Evolutionary conservation across 2,329 filamentous ascomycete genomes (phyloP).

Genomic region (Cercospora sp.): DNA sequence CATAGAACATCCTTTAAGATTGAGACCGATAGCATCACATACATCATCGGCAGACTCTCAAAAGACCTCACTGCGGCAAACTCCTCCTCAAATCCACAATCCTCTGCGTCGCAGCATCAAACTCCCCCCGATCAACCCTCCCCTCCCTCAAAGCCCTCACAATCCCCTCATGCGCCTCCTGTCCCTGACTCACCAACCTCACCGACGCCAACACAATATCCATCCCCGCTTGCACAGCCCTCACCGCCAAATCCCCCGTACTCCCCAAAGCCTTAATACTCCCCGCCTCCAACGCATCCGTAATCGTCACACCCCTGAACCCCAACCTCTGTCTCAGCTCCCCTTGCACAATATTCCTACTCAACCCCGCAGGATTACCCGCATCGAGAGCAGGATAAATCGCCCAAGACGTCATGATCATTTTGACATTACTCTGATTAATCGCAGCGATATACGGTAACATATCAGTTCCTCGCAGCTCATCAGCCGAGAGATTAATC

Average conservation of each 20-base stretch:
- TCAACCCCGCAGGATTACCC: slow-evolving; percentile 18
- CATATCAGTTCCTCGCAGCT: slow-evolving; percentile 19
- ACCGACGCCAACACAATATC: slow-evolving; percentile 23
- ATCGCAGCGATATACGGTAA: slow-evolving; percentile 22
- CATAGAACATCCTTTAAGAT: too few species aligned
- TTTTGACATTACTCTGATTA: slow-evolving; percentile 8
- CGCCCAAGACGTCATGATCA: slow-evolving; percentile 27
- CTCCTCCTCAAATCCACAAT: slow-evolving; percentile 19
- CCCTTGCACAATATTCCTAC: slow-evolving; percentile 16
- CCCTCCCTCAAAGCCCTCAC: slow-evolving; percentile 17
- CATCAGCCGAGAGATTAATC: slow-evolving; percentile 14
- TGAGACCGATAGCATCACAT: neutral
- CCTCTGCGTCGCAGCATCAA: slow-evolving; percentile 19
- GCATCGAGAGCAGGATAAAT: slow-evolving; percentile 23
- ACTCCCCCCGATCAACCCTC: slow-evolving; percentile 17
- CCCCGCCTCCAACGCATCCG: slow-evolving; percentile 26
- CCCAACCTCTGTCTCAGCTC: slow-evolving; percentile 20
- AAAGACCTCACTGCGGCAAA: neutral
- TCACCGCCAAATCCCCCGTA: slow-evolving; percentile 17
- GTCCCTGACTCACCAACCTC: slow-evolving; percentile 18
- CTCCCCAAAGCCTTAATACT: slow-evolving; percentile 20
- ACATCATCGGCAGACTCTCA: neutral
- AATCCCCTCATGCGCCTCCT: slow-evolving; percentile 15
- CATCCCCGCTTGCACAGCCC: slow-evolving; percentile 22
- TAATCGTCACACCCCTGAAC: slow-evolving; percentile 26